Base-by-base conservation (phyloP, 177 flowering plant species). In the Vitis hybrid region DNA sequence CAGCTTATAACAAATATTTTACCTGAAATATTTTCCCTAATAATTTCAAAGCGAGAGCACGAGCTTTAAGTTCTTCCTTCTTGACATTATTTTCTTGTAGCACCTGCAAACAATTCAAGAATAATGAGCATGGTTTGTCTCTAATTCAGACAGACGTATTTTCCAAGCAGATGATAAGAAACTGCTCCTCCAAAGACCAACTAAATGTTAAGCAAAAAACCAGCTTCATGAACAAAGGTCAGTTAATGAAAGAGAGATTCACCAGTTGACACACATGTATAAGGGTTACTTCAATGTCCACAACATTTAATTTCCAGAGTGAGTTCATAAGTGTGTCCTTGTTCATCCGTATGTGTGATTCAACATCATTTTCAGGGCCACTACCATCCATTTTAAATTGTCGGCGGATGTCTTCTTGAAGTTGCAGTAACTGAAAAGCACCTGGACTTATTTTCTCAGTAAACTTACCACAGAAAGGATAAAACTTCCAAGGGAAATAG, bases 211-310 rank as follows among this genome's bases (percentile, higher is more conserved):
- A 66, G 58, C 21, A 48, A 66, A 14, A 16, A 48, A 48, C 27
- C 11, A 6, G 9, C 14, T 5, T 6, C 48, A 40, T 4, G 6
- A 13, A 46, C 10, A 13, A 64, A 19, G 16, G 56, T 12, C 56
- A 54, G 58, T 48, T 50, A 58, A 3, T 64, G 46, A 60, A 70
- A 51, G 48, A 63, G 7, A 35, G 46, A 71, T 82, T 75, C 73
- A 93, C 96, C 96, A 93, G 85, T 84, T 95, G 94, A 72, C 97
- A 94, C 13, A 94, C 99, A 70, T 90, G 97, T 67, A 86, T 46
- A 16, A 95, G 87, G 19, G 99, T 95, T 56, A 88, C 83, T 85
- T 95, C 98, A 72, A 95, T 87, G 81, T 95, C 98, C 10, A 92
- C 95, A 1, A 95, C 97, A 79, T 95, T 92, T 74, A 92, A 69